Conservation (phyloP, 352 stramenopile species). For the Phytophthora capsici region DNA sequence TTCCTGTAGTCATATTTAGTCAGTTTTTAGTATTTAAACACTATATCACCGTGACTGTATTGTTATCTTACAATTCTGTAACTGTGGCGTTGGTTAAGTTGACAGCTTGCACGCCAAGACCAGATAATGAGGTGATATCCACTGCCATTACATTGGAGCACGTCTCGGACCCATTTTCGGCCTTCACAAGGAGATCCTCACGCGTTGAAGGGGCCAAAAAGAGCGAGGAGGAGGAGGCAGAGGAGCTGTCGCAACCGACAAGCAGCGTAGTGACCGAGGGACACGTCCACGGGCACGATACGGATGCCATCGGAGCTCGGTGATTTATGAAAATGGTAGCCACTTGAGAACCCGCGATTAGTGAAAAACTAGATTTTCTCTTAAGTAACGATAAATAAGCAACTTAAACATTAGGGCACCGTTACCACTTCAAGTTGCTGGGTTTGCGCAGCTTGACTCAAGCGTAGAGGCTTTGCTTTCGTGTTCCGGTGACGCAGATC, state of each 20-base stretch:
- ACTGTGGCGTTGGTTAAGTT: conserved; percentile 11
- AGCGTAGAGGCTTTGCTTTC: not conserved
- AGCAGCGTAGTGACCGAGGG: conserved; percentile 25
- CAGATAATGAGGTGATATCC: conserved; percentile 18
- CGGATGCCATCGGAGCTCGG: conserved; percentile 6
- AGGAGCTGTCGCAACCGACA: conserved; percentile 7
- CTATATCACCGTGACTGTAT: not conserved
- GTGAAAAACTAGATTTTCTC: conserved; percentile 1
- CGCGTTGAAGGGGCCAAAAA: conserved; percentile 9
- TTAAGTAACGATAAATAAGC: conserved; percentile 5
- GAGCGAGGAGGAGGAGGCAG: conserved; percentile 5
- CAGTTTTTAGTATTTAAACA: conserved; percentile 6
- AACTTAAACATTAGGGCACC: not conserved
- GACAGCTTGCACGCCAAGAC: conserved; percentile 19
- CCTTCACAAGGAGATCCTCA: conserved; percentile 5
- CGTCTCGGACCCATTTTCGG: conserved; percentile 8
- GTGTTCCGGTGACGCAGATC: conserved; percentile 14
- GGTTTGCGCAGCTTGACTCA: not conserved
- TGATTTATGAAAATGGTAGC: conserved; percentile 8
- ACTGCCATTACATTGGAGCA: conserved; percentile 23
- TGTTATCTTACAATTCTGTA: conserved; percentile 12
- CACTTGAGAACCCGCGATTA: conserved; percentile 12
- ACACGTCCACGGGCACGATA: conserved; percentile 20
- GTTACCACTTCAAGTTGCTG: not conserved
- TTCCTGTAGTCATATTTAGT: conserved; percentile 26